Evolutionary conservation across 164 flowering plant genomes (phyloP).

Genomic region (Stephania cephalantha): DNA sequence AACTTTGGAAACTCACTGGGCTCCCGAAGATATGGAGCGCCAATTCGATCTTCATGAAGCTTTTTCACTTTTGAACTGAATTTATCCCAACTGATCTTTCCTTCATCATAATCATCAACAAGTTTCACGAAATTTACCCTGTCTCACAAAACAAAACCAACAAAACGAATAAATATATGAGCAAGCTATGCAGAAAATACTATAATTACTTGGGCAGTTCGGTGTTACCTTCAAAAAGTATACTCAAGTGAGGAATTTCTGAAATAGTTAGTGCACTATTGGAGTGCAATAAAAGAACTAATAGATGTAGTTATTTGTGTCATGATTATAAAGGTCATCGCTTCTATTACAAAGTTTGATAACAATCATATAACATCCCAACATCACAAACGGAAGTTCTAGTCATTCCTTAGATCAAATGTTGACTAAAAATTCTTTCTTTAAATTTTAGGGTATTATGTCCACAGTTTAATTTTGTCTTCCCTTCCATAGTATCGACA

Average conservation of each 20-base stretch:
- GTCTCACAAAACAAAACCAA: conserved; percentile 16
- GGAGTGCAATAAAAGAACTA: background rate
- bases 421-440: too few species aligned
- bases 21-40: conserved; percentile 79
- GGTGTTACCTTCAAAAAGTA: background rate
- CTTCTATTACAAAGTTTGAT: background rate
- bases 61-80: conserved; percentile 80
- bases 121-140: conserved; percentile 89
- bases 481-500: too few species aligned
- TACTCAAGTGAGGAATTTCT: background rate
- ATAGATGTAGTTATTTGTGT: too few species aligned
- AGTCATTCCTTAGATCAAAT: too few species aligned
- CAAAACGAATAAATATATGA: background rate
- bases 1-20: conserved; percentile 91
- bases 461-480: too few species aligned
- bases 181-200: background rate
- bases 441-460: too few species aligned
- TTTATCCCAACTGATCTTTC: conserved; percentile 69
- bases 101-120: conserved; percentile 80
- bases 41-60: conserved; percentile 61
- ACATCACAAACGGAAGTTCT: too few species aligned
- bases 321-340: background rate
- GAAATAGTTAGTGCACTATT: background rate
- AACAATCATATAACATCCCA: background rate
- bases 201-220: background rate